These are phyloP conservation scores for Raphanus hybrid DNA, from an alignment of 441 rosid genomes.

Conservation along the genomic window DNA sequence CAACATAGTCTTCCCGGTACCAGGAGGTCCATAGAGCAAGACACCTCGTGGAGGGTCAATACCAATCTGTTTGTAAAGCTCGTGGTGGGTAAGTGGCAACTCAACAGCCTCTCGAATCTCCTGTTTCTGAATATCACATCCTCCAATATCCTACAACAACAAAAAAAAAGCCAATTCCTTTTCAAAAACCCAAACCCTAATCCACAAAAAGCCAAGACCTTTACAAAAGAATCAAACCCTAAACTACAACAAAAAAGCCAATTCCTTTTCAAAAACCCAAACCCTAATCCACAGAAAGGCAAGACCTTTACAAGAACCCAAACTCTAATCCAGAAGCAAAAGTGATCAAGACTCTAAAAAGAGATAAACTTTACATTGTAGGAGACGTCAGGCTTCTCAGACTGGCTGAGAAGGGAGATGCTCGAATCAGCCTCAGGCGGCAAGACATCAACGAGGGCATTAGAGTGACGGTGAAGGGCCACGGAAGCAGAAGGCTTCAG, in stretches of 20 bases:
- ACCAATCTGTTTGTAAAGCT: slow-evolving; percentile 95
- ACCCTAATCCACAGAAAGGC: neutral
- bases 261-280: too few species aligned
- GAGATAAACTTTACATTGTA: slow-evolving; percentile 59
- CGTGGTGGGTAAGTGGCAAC: slow-evolving; percentile 95
- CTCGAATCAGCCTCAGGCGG: slow-evolving; percentile 99
- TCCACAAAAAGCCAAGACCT: neutral
- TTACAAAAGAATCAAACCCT: slow-evolving; percentile 27
- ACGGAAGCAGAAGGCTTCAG: slow-evolving; percentile 98
- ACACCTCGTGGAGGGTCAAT: slow-evolving; percentile 99
- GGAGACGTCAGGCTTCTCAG: slow-evolving; percentile 97
- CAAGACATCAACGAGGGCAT: slow-evolving; percentile 96
- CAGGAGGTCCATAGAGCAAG: slow-evolving; percentile 97
- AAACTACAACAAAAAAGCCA: neutral
- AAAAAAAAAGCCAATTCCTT: neutral
- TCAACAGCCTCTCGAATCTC: slow-evolving; percentile 99
- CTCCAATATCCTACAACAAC: slow-evolving; percentile 87
- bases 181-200: too few species aligned
- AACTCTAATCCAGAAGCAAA: neutral
- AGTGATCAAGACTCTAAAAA: neutral
- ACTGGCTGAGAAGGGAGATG: slow-evolving; percentile 93
- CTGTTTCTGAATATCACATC: slow-evolving; percentile 99
- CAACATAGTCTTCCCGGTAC: slow-evolving; percentile 99
- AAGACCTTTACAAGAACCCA: neutral
- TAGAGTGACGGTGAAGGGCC: slow-evolving; percentile 95